Evolutionary conservation across 1,139 yeast genomes (phyloP).

Genomic region (Yamadazyma jaroonii): DNA sequence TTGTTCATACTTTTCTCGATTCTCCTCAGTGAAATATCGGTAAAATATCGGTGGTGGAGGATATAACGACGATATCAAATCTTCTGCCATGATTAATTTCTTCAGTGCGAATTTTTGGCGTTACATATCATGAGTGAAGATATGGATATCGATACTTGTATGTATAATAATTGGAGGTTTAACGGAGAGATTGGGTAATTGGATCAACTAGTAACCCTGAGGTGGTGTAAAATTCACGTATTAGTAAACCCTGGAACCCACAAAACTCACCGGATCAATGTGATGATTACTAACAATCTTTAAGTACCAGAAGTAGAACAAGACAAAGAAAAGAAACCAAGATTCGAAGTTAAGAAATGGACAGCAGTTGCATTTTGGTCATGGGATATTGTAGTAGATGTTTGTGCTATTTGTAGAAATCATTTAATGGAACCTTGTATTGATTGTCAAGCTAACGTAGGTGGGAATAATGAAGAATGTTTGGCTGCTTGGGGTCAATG

Average conservation of each 20-base stretch:
- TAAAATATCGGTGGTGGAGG: slow-evolving; percentile 87
- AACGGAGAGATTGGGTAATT: too few species aligned
- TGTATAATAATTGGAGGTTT: too few species aligned
- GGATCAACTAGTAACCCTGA: too few species aligned
- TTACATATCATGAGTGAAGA: slow-evolving; percentile 15
- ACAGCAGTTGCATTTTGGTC: slow-evolving; percentile 99
- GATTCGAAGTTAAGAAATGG: slow-evolving; percentile 66
- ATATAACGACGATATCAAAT: slow-evolving; percentile 61
- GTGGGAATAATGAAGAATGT: slow-evolving; percentile 74
- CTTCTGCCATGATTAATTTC: slow-evolving; percentile 22
- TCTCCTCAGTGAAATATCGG: slow-evolving; percentile 64
- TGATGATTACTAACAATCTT: slow-evolving; percentile 8
- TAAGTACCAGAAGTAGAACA: slow-evolving; percentile 16
- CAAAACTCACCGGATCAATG: background rate
- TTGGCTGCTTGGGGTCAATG: slow-evolving; percentile 98
- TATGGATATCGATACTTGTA: slow-evolving; percentile 19
- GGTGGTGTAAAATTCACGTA: too few species aligned
- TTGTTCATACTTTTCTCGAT: slow-evolving; percentile 33
- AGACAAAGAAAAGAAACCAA: slow-evolving; percentile 24
- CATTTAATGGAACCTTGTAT: slow-evolving; percentile 99
- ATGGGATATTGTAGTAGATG: slow-evolving; percentile 96
- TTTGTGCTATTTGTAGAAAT: slow-evolving; percentile 97
- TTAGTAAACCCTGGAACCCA: background rate
- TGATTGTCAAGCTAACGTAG: slow-evolving; percentile 88
- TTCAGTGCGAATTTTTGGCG: slow-evolving; percentile 1